These are phyloP conservation scores for Fusarium sp. DNA, from an alignment of 2,329 filamentous ascomycete genomes.

Conservation along the genomic window DNA sequence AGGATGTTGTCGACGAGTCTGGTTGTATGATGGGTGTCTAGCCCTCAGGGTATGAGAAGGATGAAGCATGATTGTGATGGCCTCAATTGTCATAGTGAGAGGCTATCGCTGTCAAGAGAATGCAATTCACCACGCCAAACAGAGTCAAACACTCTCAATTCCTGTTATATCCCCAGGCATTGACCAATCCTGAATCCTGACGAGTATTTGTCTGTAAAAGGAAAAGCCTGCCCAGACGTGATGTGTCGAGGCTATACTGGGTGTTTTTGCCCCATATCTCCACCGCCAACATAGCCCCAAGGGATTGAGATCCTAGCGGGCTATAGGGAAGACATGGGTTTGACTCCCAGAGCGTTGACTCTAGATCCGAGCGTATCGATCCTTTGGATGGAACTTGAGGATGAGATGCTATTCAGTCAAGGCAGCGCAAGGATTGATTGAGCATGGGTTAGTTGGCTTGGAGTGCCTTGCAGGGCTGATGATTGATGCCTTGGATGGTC, in stretches of 20 bases:
- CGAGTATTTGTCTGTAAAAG: neutral
- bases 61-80: neutral
- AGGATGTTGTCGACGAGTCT: neutral
- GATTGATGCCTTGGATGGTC: too few species aligned
- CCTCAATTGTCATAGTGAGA: neutral
- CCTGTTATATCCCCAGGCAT: neutral
- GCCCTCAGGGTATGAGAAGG: too few species aligned
- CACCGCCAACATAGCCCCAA: neutral
- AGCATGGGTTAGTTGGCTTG: neutral
- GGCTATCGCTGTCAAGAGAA: neutral
- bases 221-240: neutral
- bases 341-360: neutral
- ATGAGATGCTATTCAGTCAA: neutral
- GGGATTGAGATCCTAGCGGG: neutral
- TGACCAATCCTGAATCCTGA: neutral
- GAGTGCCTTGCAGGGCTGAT: slow-evolving; percentile 8
- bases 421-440: neutral
- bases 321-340: neutral
- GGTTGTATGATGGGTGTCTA: neutral
- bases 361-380: neutral
- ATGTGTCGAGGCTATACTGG: neutral
- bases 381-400: neutral
- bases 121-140: neutral
- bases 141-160: neutral
- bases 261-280: neutral